Percentiles rank a stretch among this genome's conserved stretches.
Conservation (phyloP, 2,329 filamentous ascomycete genomes). For the Pezicula carpinea region DNA sequence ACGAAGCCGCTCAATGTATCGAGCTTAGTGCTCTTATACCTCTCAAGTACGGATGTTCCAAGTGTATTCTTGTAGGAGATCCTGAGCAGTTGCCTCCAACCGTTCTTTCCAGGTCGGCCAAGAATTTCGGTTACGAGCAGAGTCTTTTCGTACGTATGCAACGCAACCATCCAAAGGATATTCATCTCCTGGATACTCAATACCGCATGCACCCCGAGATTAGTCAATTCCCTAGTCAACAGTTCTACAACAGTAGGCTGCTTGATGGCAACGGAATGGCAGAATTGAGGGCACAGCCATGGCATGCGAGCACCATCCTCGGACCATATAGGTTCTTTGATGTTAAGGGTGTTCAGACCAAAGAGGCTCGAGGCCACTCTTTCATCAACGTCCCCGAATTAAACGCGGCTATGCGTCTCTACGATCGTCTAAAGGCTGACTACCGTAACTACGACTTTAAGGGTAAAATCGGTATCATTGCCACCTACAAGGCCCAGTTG, state of each 20-base stretch:
- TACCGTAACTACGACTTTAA: conserved; percentile 65
- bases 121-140: conserved; percentile 92
- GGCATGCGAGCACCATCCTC: conserved; percentile 78
- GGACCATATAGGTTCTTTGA: conserved; percentile 97
- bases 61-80: conserved; percentile 95
- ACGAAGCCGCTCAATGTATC: conserved; percentile 97
- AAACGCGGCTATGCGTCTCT: conserved; percentile 80
- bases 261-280: conserved; percentile 84
- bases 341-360: conserved; percentile 80
- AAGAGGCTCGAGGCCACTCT: conserved; percentile 79
- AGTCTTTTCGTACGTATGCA: conserved; percentile 99
- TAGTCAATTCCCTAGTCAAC: conserved; percentile 79
- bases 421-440: conserved; percentile 72
- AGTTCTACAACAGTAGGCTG: conserved; percentile 88
- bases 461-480: conserved; percentile 93
- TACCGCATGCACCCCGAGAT: conserved; percentile 99
- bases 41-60: conserved; percentile 93
- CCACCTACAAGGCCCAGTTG: conserved; percentile 93
- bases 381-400: conserved; percentile 86
- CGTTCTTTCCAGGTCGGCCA: conserved; percentile 88
- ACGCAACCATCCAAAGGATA: conserved; percentile 77
- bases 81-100: conserved; percentile 96
- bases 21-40: conserved; percentile 95
- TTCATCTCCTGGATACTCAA: conserved; percentile 94
- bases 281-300: conserved; percentile 68